Evolutionary conservation across 2,329 filamentous ascomycete genomes (phyloP), one percentile per base, ranked within the genome.

Genomic region (Fusarium sp.): DNA sequence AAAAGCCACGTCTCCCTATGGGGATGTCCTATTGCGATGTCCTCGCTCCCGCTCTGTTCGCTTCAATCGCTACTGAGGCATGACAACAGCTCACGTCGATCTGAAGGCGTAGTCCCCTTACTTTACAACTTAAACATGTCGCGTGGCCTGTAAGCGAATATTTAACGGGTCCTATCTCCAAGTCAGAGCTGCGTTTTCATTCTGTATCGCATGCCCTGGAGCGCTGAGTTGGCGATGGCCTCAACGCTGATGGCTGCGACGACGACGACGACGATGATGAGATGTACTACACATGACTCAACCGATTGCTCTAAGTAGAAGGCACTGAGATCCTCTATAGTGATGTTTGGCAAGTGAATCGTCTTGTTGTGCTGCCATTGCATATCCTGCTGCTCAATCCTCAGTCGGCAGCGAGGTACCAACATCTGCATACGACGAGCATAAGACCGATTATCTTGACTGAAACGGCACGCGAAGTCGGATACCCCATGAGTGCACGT

Each of bases 291-390:
- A 6, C 10, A n/a, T 6, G 28, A 8, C 1, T 31, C 20, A 31
- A 49, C 0, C 0, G 20, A 6, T 0, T 8, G 5, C 14, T 8
- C 13, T 8, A 49, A 13, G 9, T 13, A 49, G 20, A 31, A 11
- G 20, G 7, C 1, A 5, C 13, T 0, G 13, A 11, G 6, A 7
- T 6, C 3, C 12, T 24, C 6, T 15, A 17, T 6, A 15, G 33
- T 8, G 17, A 22, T 6, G 4, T 35, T 26, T 45, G 3, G 7
- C 28, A 14, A 26, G 14, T 26, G 17, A 7, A 28, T 15, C 9
- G 26, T 28, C 6, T 9, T 7, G 26, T 15, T 28, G 26, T 48
- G 45, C 26, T 28, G 6, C 22, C 9, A 9, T 28, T 18, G 26
- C 13, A 13, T 26, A 48, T 3, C 6, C 44, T 10, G 26, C 26